A percentile compares a stretch with the other conserved stretches of the same genome.
Evolutionary conservation across 2,329 filamentous ascomycete genomes (phyloP).

Genomic region (Pseudohalonectria lignicola): DNA sequence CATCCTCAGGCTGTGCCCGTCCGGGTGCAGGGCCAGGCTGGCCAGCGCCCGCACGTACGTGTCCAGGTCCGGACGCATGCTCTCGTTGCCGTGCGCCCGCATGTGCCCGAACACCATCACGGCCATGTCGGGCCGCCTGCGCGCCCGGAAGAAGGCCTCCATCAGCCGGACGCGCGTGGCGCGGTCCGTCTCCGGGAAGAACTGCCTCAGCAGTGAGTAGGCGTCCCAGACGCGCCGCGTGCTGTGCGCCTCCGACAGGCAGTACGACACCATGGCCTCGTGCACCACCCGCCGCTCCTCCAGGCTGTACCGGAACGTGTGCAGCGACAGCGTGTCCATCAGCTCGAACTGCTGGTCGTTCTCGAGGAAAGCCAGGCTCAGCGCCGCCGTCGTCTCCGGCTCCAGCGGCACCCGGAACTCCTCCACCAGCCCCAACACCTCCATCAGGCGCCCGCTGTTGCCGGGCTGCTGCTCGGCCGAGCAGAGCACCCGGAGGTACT

Average conservation of each 20-base stretch:
- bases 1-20: slow-evolving; percentile 52
- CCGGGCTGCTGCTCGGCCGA: slow-evolving; percentile 36
- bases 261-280: slow-evolving; percentile 56
- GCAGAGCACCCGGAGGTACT: slow-evolving; percentile 61
- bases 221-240: slow-evolving; percentile 54
- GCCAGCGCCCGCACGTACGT: slow-evolving; percentile 72
- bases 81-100: slow-evolving; percentile 59
- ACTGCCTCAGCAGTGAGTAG: slow-evolving; percentile 54
- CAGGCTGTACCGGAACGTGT: slow-evolving; percentile 59
- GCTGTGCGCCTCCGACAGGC: slow-evolving; percentile 48
- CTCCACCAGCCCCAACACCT: slow-evolving; percentile 63
- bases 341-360: slow-evolving; percentile 70
- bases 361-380: slow-evolving; percentile 65
- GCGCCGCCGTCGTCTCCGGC: slow-evolving; percentile 59
- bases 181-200: slow-evolving; percentile 55
- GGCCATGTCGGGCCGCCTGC: slow-evolving; percentile 73
- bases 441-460: slow-evolving; percentile 60
- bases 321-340: slow-evolving; percentile 69
- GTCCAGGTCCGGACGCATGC: slow-evolving; percentile 55
- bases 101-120: slow-evolving; percentile 85
- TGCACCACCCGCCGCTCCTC: slow-evolving; percentile 58
- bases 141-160: slow-evolving; percentile 62
- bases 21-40: slow-evolving; percentile 50
- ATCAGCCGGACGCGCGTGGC: slow-evolving; percentile 62
- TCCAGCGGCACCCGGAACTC: slow-evolving; percentile 59